Conservation (phyloP, 2,329 filamentous ascomycete species). For the Ophiostoma tasmaniense region DNA sequence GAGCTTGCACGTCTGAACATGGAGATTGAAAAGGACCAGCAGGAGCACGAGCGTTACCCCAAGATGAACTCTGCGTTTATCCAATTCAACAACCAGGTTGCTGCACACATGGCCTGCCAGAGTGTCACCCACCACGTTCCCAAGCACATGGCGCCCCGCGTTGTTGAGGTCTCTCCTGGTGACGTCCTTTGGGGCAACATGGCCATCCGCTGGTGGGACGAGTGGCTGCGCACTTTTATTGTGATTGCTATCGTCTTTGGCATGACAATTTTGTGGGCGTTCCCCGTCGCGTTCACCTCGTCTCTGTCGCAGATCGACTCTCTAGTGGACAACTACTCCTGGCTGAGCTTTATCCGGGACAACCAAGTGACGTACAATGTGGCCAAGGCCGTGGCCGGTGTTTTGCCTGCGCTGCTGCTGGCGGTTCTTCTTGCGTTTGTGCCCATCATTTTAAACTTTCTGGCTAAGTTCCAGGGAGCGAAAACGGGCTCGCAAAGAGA, state of each 20-base stretch:
- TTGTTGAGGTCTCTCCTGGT: slow-evolving; percentile 86
- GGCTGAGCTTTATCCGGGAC: slow-evolving; percentile 60
- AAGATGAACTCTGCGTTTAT: slow-evolving; percentile 96
- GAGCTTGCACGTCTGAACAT: slow-evolving; percentile 81
- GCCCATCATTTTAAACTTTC: slow-evolving; percentile 65
- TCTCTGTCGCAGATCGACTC: slow-evolving; percentile 68
- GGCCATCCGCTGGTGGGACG: slow-evolving; percentile 89
- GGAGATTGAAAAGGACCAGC: slow-evolving; percentile 86
- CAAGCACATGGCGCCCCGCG: slow-evolving; percentile 83
- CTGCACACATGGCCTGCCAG: slow-evolving; percentile 97
- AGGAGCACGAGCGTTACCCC: slow-evolving; percentile 75
- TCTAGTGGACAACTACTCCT: slow-evolving; percentile 54
- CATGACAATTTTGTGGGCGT: slow-evolving; percentile 82
- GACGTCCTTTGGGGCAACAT: slow-evolving; percentile 98
- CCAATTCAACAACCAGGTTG: slow-evolving; percentile 96
- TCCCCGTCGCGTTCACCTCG: slow-evolving; percentile 83
- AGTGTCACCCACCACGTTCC: slow-evolving; percentile 83
- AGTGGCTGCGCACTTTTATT: slow-evolving; percentile 62
- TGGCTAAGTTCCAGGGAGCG: slow-evolving; percentile 66
- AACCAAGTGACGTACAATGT: slow-evolving; percentile 54
- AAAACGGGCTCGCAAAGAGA: slow-evolving; percentile 74
- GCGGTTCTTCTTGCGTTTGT: slow-evolving; percentile 71
- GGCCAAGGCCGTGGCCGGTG: slow-evolving; percentile 64
- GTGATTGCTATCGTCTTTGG: slow-evolving; percentile 58
- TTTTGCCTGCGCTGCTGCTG: slow-evolving; percentile 71